A percentile compares a stretch with the other conserved stretches of the same genome.
Evolutionary conservation across 1,284 basidiomycete genomes (phyloP).

Genomic region (Moniliophthora roreri): DNA sequence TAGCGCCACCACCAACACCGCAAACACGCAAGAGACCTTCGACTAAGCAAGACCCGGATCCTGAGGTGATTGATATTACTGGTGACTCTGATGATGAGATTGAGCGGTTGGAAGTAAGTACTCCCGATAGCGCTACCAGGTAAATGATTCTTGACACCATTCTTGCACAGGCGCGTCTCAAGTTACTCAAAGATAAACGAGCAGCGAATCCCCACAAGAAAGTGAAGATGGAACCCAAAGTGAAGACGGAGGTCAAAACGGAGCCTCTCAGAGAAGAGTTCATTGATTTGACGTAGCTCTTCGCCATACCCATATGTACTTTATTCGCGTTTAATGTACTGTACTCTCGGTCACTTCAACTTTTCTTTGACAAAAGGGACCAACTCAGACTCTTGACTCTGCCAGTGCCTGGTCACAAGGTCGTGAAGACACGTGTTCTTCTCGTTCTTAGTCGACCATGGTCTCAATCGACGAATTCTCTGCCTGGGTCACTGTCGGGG

Average conservation of each 20-base stretch:
- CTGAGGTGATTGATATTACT: slow-evolving; percentile 1
- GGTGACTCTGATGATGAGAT: background rate
- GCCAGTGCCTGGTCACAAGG: too few relatives aligned
- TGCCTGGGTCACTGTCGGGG: slow-evolving; percentile 10
- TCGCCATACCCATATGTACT: too few relatives aligned
- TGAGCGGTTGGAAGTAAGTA: background rate
- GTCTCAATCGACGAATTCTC: background rate
- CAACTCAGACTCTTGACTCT: too few relatives aligned
- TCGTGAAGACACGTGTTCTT: too few relatives aligned
- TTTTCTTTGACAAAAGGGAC: too few relatives aligned
- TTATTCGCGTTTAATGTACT: too few relatives aligned
- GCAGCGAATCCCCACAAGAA: background rate
- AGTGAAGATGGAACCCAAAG: background rate
- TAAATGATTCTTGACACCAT: background rate
- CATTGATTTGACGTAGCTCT: slow-evolving; percentile 1
- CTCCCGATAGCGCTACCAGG: background rate
- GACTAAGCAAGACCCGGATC: too few relatives aligned
- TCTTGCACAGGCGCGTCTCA: background rate
- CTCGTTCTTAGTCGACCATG: too few relatives aligned
- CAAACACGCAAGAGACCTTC: background rate
- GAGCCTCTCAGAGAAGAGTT: background rate
- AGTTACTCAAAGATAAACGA: background rate
- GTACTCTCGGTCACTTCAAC: too few relatives aligned
- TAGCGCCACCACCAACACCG: slow-evolving; percentile 2
- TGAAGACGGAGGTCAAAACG: background rate